Base-by-base conservation (phyloP, 2,329 filamentous ascomycete species). In the Dichotomopilus funicola region DNA sequence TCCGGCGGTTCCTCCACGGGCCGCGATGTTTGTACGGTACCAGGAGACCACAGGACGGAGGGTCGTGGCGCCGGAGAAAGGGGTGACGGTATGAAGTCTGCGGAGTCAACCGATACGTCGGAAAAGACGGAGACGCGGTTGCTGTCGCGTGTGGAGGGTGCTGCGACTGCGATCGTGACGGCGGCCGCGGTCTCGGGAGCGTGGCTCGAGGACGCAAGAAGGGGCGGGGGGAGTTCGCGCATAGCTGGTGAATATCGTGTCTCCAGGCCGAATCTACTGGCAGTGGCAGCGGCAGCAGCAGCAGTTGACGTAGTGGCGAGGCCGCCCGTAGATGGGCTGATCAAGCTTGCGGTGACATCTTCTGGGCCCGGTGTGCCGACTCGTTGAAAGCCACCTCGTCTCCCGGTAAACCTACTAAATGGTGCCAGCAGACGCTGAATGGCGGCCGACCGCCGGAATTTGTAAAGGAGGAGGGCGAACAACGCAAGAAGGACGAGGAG, bases 401-500 rank as follows among this genome's bases (percentile, higher is more conserved):
- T 33, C 8, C 47, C 53, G 10, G 47, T 36, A 31, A 42, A 35
- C 3, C 49, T 56, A 51, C 43, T 10, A 35, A 59, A 51, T 2
- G 51, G 47, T 4, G 53, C 46, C 6, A 59, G 37, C 47, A 61
- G n/a, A 9, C 53, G 48, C 31, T 59, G 57, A 1, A 61, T 50
- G 4, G 13, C 27, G 11, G 51, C 41, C 11, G 53, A 43, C 34
- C 41, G 51, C 31, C 56, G 51, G 34, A 60, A 56, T 4, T 41
- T 47, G 43, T 57, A 60, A 5, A 59, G 54, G 11, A 61, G 48
- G 34, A 60, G 34, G 7, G 51, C 57, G 1, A 60, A 27, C 1
- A 62, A 56, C 5, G 51, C 53, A 6, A 62, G 48, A 4, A 62
- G 45, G 10, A 55, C 12, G 4, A 61, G 51, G 4, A 59, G 35